These are phyloP conservation scores for Capsicum baccatum DNA, from an alignment of 257 asterid genomes.

Conservation along the genomic window DNA sequence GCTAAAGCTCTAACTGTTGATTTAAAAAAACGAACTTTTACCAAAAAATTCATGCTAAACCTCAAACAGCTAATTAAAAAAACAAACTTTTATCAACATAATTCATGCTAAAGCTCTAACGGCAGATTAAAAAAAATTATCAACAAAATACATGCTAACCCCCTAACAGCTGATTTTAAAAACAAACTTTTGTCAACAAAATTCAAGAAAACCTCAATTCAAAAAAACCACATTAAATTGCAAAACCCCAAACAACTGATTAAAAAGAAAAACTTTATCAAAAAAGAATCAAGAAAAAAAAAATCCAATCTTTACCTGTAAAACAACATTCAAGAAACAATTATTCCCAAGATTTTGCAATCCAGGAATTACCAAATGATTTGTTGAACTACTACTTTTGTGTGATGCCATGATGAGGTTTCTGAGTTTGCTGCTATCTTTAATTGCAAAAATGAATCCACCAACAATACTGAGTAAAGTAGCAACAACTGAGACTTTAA, in stretches of 20 bases:
- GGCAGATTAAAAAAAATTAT: no score
- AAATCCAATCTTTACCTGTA: constrained; percentile 64
- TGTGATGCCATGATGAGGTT: constrained; percentile 34
- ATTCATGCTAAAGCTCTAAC: no score
- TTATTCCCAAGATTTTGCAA: constrained; percentile 84
- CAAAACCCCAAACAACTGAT: neutral
- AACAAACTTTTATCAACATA: no score
- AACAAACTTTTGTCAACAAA: neutral
- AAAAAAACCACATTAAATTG: neutral
- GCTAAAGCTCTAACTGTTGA: no score
- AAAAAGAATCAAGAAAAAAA: constrained; percentile 23
- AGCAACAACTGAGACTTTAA: constrained; percentile 54
- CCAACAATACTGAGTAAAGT: constrained; percentile 65
- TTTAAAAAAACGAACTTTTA: no score
- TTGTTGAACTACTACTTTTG: constrained; percentile 18
- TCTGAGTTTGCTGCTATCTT: constrained; percentile 43
- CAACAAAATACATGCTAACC: no score
- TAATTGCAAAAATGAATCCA: constrained; percentile 53
- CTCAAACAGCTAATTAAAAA: no score
- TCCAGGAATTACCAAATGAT: constrained; percentile 70
- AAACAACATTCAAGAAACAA: constrained; percentile 85
- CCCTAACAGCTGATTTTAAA: no score
- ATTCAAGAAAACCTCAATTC: neutral
- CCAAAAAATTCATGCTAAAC: no score
- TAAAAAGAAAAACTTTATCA: neutral